Conservation (phyloP, 495 filamentous ascomycete species). For the Aspergillus saccharolyticus region DNA sequence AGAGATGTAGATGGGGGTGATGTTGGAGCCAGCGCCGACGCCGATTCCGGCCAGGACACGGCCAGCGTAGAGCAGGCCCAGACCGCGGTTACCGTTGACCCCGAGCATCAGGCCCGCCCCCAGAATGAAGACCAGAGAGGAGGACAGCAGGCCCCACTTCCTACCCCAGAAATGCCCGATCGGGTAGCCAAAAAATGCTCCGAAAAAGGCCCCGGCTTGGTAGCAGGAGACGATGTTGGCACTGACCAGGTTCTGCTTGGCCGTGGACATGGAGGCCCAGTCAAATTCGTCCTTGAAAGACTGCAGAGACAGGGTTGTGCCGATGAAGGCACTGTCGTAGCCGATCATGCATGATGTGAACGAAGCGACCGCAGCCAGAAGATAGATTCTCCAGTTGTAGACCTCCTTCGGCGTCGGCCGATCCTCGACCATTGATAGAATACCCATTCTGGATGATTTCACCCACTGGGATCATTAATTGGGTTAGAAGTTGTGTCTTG, state of each 20-base stretch:
- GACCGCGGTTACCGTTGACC: conserved; percentile 50
- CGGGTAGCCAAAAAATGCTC: conserved; percentile 53
- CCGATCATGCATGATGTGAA: conserved; percentile 73
- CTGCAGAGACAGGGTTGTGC: conserved; percentile 60
- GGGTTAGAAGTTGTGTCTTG: neutral
- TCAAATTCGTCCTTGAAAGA: conserved; percentile 61
- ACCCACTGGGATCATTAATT: neutral
- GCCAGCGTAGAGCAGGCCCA: conserved; percentile 62
- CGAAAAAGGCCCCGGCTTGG: conserved; percentile 66
- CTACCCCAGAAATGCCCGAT: conserved; percentile 54
- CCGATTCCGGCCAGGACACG: conserved; percentile 69
- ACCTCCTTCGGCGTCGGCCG: conserved; percentile 61
- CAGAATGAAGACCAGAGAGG: conserved; percentile 53
- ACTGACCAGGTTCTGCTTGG: conserved; percentile 47
- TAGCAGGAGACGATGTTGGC: conserved; percentile 68
- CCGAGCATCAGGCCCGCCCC: conserved; percentile 62
- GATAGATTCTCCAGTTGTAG: conserved; percentile 75
- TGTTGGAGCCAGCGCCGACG: conserved; percentile 70
- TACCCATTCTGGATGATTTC: conserved; percentile 43
- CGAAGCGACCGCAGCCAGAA: conserved; percentile 60
- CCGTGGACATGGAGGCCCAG: conserved; percentile 39
- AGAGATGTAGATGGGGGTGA: conserved; percentile 75
- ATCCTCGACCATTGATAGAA: conserved; percentile 62
- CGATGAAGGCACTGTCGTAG: conserved; percentile 70
- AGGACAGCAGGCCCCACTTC: conserved; percentile 45